Conservation (phyloP, 2,329 filamentous ascomycete genomes). For the Neopestalotiopsis rosae region DNA sequence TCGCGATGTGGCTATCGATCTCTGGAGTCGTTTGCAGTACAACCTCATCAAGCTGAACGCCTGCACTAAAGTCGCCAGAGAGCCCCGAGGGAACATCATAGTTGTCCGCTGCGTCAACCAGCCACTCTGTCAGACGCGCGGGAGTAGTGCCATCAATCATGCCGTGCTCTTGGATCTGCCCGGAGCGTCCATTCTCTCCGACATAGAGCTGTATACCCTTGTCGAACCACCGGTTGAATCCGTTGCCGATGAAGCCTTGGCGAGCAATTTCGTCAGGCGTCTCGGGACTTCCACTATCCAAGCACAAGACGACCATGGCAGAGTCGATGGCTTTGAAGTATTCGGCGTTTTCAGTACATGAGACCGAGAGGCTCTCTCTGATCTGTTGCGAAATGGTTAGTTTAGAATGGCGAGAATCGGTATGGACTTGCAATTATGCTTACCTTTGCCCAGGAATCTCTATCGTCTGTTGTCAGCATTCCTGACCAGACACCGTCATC, state of each 20-base stretch:
- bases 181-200: conserved; percentile 22
- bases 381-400: conserved; percentile 17
- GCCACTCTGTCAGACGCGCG: conserved; percentile 14
- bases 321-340: conserved; percentile 21
- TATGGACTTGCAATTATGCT: not conserved
- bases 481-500: conserved; percentile 16
- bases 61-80: not conserved
- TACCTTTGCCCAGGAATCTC: conserved; percentile 21
- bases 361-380: conserved; percentile 14
- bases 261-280: conserved; percentile 15
- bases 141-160: conserved; percentile 21
- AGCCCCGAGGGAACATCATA: not conserved
- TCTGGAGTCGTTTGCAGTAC: conserved; percentile 12
- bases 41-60: conserved; percentile 6
- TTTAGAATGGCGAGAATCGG: not conserved
- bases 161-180: conserved; percentile 19
- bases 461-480: conserved; percentile 17
- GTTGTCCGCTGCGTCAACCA: not conserved
- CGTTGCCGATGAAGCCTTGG: conserved; percentile 17
- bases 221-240: conserved; percentile 22
- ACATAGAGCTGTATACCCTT: conserved; percentile 22
- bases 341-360: conserved; percentile 13
- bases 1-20: conserved; percentile 4
- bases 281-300: conserved; percentile 18
- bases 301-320: conserved; percentile 20